phyloP scores from a whole-genome alignment of 768 basidiomycete species.

The Scleroderma citrinum region DNA sequence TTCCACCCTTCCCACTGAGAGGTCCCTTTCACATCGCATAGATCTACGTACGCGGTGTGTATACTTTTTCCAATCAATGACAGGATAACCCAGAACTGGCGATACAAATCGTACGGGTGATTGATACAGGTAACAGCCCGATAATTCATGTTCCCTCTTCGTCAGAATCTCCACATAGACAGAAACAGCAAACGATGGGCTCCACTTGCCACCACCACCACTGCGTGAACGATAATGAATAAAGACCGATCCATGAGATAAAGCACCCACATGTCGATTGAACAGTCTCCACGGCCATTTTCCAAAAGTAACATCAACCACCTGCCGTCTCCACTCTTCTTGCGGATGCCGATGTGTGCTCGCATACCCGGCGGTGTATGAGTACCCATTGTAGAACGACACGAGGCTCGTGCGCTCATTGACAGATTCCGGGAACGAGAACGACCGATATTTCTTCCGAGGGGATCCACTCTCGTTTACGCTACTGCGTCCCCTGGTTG shows the following conservation, averaged over 20 bases:
- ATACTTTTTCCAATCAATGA: too few species aligned
- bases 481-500: background rate
- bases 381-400: conserved; percentile 17
- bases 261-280: conserved; percentile 60
- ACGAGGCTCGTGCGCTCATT: conserved; percentile 39
- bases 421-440: conserved; percentile 9
- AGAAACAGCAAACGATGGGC: conserved; percentile 58
- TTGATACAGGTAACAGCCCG: conserved; percentile 8
- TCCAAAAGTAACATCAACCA: conserved; percentile 53
- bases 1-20: too few species aligned
- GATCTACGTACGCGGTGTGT: too few species aligned
- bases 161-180: conserved; percentile 42
- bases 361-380: conserved; percentile 16
- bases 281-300: conserved; percentile 61
- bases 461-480: background rate
- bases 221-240: conserved; percentile 31
- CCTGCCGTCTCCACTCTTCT: conserved; percentile 34
- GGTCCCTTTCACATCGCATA: too few species aligned
- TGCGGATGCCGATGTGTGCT: conserved; percentile 15
- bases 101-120: conserved; percentile 27
- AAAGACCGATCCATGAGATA: background rate
- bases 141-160: conserved; percentile 34
- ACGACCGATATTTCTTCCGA: conserved; percentile 3
- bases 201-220: conserved; percentile 85
- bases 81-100: too few species aligned